Percentiles rank a stretch among this genome's conserved stretches.
Evolutionary conservation across 148 eudicot genomes (phyloP).

Genomic region (Gaultheria prostrata): DNA sequence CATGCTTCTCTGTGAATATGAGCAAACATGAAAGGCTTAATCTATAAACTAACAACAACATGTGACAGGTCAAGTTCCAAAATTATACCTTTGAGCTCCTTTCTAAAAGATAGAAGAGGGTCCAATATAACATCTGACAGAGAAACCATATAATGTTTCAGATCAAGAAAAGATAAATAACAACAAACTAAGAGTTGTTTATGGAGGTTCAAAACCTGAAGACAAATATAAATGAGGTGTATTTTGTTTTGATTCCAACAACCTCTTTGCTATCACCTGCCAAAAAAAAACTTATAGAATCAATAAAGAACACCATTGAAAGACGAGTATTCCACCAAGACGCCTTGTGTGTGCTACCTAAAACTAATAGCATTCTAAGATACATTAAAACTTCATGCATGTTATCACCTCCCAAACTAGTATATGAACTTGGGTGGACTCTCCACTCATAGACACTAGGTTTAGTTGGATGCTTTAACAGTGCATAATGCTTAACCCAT

Average conservation of each 20-base stretch:
- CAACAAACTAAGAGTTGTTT: constrained; percentile 6
- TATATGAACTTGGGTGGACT: not conserved
- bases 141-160: constrained; percentile 21
- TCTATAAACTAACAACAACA: not conserved
- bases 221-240: constrained; percentile 84
- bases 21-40: constrained; percentile 14
- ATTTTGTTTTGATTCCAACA: constrained; percentile 91
- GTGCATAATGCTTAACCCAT: not conserved
- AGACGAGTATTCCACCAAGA: not conserved
- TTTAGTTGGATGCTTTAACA: not conserved
- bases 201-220: constrained; percentile 46
- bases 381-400: not conserved
- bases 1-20: constrained; percentile 59
- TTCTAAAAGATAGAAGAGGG: constrained; percentile 80
- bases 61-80: constrained; percentile 11
- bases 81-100: constrained; percentile 75
- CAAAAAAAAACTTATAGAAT: not conserved
- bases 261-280: constrained; percentile 88
- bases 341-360: not conserved
- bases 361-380: not conserved
- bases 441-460: not conserved
- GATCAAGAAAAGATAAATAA: constrained; percentile 9
- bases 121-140: constrained; percentile 83
- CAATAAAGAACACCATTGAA: constrained; percentile 8
- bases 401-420: not conserved